Conservation (phyloP, 2,329 filamentous ascomycete genomes). For the Whalleya microplaca region DNA sequence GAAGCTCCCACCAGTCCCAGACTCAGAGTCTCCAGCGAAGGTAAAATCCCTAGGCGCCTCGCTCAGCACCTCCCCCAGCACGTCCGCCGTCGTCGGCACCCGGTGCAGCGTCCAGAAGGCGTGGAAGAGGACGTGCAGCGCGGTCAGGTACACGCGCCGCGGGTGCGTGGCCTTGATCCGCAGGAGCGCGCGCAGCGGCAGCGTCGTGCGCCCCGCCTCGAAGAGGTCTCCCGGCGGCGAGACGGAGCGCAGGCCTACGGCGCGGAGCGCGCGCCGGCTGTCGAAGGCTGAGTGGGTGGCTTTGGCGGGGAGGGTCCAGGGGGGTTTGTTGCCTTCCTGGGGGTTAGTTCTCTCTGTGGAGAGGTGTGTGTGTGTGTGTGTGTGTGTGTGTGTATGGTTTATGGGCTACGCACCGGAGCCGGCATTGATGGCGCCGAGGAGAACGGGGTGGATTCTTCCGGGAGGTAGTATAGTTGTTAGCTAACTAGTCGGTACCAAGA, state of each 20-base stretch:
- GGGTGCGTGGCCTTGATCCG: conserved; percentile 66
- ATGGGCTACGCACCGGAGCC: conserved; percentile 57
- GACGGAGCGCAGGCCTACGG: conserved; percentile 43
- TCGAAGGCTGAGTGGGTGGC: conserved; percentile 57
- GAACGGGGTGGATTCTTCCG: conserved; percentile 70
- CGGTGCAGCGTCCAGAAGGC: conserved; percentile 57
- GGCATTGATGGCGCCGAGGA: conserved; percentile 69
- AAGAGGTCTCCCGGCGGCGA: conserved; percentile 49
- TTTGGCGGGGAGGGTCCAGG: conserved; percentile 73
- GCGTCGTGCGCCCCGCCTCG: conserved; percentile 45
- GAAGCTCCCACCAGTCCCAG: no score
- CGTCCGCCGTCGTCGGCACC: conserved; percentile 22
- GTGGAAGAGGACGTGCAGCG: conserved; percentile 60
- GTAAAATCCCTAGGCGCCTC: no score
- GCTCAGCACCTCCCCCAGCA: conserved; percentile 24
- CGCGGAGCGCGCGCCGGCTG: conserved; percentile 42
- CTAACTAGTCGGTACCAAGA: not conserved
- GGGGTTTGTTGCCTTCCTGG: conserved; percentile 69
- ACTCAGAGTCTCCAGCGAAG: no score
- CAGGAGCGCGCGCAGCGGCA: conserved; percentile 68
- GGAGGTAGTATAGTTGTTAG: not conserved
- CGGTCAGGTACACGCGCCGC: conserved; percentile 51
- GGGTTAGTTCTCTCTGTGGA: not conserved
- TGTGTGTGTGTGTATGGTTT: not conserved
- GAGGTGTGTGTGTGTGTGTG: not conserved